Evolutionary conservation across 805 yeast species (phyloP).

Genomic region (Starmera caribaea): DNA sequence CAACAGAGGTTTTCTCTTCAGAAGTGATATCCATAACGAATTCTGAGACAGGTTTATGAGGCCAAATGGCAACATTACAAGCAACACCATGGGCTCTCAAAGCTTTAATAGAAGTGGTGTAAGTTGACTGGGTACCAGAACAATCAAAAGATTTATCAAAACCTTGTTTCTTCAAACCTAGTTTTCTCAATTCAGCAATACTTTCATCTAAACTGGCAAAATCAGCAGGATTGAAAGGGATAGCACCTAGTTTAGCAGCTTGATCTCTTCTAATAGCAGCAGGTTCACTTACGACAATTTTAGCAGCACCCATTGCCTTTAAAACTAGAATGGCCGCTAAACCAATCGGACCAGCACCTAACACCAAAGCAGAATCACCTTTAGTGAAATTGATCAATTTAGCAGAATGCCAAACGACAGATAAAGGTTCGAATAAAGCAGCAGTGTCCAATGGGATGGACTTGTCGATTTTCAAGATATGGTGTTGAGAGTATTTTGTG

Average conservation of each 20-base stretch:
- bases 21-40: constrained; percentile 36
- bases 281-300: constrained; percentile 52
- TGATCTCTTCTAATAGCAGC: constrained; percentile 52
- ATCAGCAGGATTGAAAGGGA: constrained; percentile 32
- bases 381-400: constrained; percentile 30
- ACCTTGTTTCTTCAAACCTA: constrained; percentile 33
- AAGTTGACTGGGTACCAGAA: constrained; percentile 41
- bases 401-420: constrained; percentile 53
- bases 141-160: constrained; percentile 45
- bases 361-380: constrained; percentile 38
- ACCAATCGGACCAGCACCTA: constrained; percentile 61
- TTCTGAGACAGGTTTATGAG: constrained; percentile 32
- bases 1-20: constrained; percentile 33
- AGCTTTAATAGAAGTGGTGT: constrained; percentile 29
- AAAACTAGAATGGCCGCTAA: constrained; percentile 45
- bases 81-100: constrained; percentile 34
- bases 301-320: constrained; percentile 37
- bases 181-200: constrained; percentile 21
- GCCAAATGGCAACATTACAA: constrained; percentile 41
- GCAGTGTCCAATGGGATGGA: constrained; percentile 40
- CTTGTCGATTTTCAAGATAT: constrained; percentile 30
- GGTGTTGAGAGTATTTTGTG: constrained; percentile 28
- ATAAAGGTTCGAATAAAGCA: constrained; percentile 47
- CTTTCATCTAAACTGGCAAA: constrained; percentile 18
- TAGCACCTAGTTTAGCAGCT: constrained; percentile 39